Base-by-base conservation (phyloP, 2,329 filamentous ascomycete species). In the Penicillium freii region DNA sequence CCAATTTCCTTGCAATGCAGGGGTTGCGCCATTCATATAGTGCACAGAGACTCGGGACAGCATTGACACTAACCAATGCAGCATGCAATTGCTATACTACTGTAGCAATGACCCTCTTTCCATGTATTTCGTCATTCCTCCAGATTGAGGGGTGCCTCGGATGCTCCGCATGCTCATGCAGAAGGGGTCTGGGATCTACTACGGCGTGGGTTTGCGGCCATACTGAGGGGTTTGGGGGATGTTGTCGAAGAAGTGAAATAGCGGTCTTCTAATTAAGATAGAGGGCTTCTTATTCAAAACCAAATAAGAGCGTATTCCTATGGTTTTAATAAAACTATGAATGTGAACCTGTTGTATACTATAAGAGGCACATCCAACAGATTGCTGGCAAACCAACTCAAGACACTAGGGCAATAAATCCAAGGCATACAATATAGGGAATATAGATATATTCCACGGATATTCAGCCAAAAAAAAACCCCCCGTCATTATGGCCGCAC, bases 21-120 rank as follows among this genome's bases (percentile, higher is more conserved):
- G 64, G 62, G 53, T 17, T 45, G 21, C 58, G 39, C 34, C 47
- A 54, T 64, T 62, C 58, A 64, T 62, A 66, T 66, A 65, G 44
- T 15, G 33, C 21, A 45, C 15, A 48, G 33, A 50, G 25, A 19
- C n/a, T 46, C 27, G 50, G 34, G 40, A 10, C 25, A 40, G 29
- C 46, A 44, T 56, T 51, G 29, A 51, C 56, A 33, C 50, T 8
- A 34, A 51, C 56, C 51, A 59, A 57, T 27, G 25, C 7, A 40
- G 29, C 39, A 54, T 60, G 42, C 53, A 15, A 44, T 38, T 43
- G n/a, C 33, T 34, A 9, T 42, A 34, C 23, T 46, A 52, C 23
- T n/a, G 51, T 44, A 47, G 9, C 42, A 17, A 25, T 39, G 27
- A 8, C 19, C 38, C 13, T 3, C 51, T 27, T 27, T n/a, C n/a